phyloP scores from a whole-genome alignment of 2,329 filamentous ascomycete genomes.

The Neopestalotiopsis rosae region DNA sequence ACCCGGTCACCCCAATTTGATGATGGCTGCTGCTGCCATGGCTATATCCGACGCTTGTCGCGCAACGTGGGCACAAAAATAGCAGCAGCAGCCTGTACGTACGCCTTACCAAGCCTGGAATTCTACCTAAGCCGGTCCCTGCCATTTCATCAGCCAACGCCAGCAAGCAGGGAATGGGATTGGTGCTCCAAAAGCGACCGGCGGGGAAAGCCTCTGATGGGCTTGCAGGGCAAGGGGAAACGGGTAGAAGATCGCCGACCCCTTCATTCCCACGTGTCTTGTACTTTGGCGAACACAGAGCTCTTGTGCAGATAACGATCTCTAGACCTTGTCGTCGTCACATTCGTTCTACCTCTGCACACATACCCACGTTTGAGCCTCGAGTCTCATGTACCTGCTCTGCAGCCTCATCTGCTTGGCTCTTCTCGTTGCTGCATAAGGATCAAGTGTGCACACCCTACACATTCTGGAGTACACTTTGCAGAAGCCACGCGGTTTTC shows the following conservation, averaged over 20 bases:
- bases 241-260: slow-evolving; percentile 12
- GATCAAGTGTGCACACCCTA: not conserved
- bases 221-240: slow-evolving; percentile 5
- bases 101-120: not conserved
- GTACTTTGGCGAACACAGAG: not conserved
- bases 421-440: not conserved
- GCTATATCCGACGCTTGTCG: slow-evolving; percentile 3
- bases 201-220: not conserved
- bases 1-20: not conserved
- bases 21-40: not conserved
- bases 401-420: not conserved
- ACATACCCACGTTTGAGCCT: not conserved
- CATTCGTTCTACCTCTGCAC: not conserved
- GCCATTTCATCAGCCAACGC: not conserved
- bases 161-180: not conserved
- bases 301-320: not conserved
- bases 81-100: not conserved
- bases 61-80: slow-evolving; percentile 12
- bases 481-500: not conserved
- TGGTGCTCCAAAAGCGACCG: not conserved
- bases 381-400: not conserved
- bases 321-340: not conserved
- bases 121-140: not conserved
- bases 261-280: slow-evolving; percentile 14
- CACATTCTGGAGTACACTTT: not conserved